Percentiles rank a stretch among this genome's conserved stretches.
phyloP scores from a whole-genome alignment of 2,329 filamentous ascomycete genomes.

The Podosphaera fusca region DNA sequence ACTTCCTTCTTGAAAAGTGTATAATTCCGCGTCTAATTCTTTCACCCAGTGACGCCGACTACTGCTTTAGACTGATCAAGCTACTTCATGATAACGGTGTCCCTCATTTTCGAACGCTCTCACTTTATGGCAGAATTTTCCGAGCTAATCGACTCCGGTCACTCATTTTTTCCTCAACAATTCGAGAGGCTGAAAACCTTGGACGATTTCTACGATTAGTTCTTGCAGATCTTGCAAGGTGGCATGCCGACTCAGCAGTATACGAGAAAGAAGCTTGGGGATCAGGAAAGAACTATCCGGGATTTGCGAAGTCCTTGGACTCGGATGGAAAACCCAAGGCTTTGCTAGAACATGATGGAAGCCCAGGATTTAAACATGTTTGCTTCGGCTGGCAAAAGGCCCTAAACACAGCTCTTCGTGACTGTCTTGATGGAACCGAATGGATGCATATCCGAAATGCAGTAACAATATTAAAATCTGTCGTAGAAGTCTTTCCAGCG shows the following conservation, averaged over 20 bases:
- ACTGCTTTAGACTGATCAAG: slow-evolving; percentile 65
- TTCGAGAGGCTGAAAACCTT: slow-evolving; percentile 80
- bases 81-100: slow-evolving; percentile 68
- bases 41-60: slow-evolving; percentile 73
- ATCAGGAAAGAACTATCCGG: slow-evolving; percentile 39
- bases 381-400: slow-evolving; percentile 81
- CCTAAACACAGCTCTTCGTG: slow-evolving; percentile 55
- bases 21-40: slow-evolving; percentile 71
- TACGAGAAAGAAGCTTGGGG: slow-evolving; percentile 74
- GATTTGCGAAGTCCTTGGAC: slow-evolving; percentile 56
- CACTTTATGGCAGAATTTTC: slow-evolving; percentile 66
- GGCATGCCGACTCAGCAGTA: slow-evolving; percentile 54
- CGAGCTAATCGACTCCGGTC: slow-evolving; percentile 56
- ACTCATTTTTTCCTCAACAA: slow-evolving; percentile 72
- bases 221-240: slow-evolving; percentile 54
- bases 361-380: slow-evolving; percentile 63
- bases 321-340: slow-evolving; percentile 44
- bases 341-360: slow-evolving; percentile 62
- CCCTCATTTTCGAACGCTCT: slow-evolving; percentile 67
- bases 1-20: slow-evolving; percentile 68
- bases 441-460: slow-evolving; percentile 98
- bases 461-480: slow-evolving; percentile 64
- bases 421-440: slow-evolving; percentile 59
- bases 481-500: slow-evolving; percentile 65
- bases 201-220: slow-evolving; percentile 73